phyloP scores from a whole-genome alignment of 306 rosid genomes.

The Rubus parviflorus region DNA sequence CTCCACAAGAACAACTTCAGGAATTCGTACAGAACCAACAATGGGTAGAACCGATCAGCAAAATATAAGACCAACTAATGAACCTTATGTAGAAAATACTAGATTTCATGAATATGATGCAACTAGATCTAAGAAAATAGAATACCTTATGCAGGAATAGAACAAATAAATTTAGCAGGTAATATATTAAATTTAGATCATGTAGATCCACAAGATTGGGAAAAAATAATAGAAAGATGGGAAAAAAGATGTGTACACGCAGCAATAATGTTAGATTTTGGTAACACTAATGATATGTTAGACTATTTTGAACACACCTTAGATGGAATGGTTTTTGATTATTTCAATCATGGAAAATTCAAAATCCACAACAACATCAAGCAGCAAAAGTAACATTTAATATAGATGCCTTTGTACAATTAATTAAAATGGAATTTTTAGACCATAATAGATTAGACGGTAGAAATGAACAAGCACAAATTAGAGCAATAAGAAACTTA shows the following conservation, averaged over 20 bases:
- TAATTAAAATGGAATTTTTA: background rate
- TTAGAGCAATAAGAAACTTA: background rate
- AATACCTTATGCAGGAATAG: background rate
- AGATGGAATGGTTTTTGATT: background rate
- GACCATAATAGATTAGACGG: background rate
- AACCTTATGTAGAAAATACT: background rate
- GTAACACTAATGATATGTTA: background rate
- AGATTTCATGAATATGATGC: background rate
- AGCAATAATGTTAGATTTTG: background rate
- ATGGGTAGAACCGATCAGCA: background rate
- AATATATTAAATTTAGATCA: background rate
- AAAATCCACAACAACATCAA: background rate
- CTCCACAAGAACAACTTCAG: background rate
- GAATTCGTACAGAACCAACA: too few species aligned
- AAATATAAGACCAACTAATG: background rate
- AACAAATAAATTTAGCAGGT: background rate
- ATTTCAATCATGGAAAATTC: background rate
- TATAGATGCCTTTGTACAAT: background rate
- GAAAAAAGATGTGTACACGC: background rate
- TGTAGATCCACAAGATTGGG: background rate
- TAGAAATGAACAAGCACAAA: background rate
- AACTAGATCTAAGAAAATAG: too few species aligned
- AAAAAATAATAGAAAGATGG: background rate
- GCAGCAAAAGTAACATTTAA: background rate
- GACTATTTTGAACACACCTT: background rate